A percentile compares a stretch with the other conserved stretches of the same genome.
phyloP scores from a whole-genome alignment of 2,329 filamentous ascomycete species.

The Cordyceps cicadae region DNA sequence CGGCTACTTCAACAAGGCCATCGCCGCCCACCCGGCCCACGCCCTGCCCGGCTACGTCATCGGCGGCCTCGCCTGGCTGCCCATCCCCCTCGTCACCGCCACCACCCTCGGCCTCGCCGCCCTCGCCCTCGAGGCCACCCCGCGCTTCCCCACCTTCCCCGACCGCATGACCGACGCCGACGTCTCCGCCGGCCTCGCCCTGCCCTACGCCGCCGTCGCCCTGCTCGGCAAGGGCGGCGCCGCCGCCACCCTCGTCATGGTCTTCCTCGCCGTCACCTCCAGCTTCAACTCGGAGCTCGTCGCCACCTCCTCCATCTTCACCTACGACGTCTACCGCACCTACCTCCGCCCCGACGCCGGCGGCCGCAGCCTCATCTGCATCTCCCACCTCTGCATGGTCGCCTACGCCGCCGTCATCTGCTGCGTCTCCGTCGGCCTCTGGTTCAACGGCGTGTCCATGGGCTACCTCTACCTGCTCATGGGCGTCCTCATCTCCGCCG shows the following conservation, averaged over 20 bases:
- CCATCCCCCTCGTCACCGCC: conserved; percentile 82
- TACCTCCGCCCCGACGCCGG: conserved; percentile 74
- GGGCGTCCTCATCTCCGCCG: conserved; percentile 82
- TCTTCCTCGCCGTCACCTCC: conserved; percentile 87
- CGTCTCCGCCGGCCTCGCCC: conserved; percentile 72
- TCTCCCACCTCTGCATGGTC: conserved; percentile 65
- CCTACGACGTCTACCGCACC: conserved; percentile 81
- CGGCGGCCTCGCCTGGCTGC: conserved; percentile 83
- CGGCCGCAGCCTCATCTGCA: conserved; percentile 69
- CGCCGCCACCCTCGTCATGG: conserved; percentile 65
- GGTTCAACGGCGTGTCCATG: conserved; percentile 71
- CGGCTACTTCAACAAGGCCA: conserved; percentile 89
- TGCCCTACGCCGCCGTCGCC: conserved; percentile 78
- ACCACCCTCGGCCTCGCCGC: conserved; percentile 83
- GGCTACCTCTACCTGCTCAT: conserved; percentile 85
- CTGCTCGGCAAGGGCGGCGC: conserved; percentile 76
- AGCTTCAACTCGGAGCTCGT: conserved; percentile 78
- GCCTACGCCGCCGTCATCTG: conserved; percentile 69
- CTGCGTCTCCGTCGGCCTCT: conserved; percentile 66
- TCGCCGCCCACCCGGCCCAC: conserved; percentile 76
- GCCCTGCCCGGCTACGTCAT: conserved; percentile 84
- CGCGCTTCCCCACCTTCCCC: conserved; percentile 63
- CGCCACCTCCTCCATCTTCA: conserved; percentile 77
- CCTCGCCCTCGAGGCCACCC: conserved; percentile 67
- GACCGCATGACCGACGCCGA: conserved; percentile 64